A percentile compares a stretch with the other conserved stretches of the same genome.
Evolutionary conservation across 2,329 filamentous ascomycete species (phyloP).

Genomic region (Pseudopithomyces chartarum): DNA sequence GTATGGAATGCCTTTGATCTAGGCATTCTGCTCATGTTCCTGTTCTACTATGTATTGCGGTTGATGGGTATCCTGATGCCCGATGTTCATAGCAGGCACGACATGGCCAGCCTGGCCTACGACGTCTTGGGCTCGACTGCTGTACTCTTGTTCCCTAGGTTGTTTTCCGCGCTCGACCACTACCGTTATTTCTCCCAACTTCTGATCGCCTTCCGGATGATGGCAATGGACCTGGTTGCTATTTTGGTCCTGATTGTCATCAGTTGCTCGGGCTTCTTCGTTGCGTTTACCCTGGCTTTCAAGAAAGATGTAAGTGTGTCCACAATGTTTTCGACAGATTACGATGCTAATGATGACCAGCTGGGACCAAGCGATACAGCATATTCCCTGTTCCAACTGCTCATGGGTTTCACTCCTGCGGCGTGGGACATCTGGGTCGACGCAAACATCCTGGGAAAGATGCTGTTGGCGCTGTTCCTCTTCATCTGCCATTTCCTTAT

Average conservation of each 20-base stretch:
- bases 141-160: slow-evolving; percentile 83
- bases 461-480: slow-evolving; percentile 78
- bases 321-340: not conserved
- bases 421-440: slow-evolving; percentile 88
- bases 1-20: slow-evolving; percentile 98
- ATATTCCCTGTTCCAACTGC: slow-evolving; percentile 88
- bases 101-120: slow-evolving; percentile 83
- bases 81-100: slow-evolving; percentile 65
- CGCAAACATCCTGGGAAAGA: slow-evolving; percentile 79
- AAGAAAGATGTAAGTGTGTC: slow-evolving; percentile 64
- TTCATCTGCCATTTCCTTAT: slow-evolving; percentile 96
- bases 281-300: slow-evolving; percentile 87
- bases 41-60: slow-evolving; percentile 88
- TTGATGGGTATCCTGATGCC: slow-evolving; percentile 85
- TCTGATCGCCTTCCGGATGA: slow-evolving; percentile 89
- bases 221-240: slow-evolving; percentile 87
- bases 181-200: slow-evolving; percentile 96
- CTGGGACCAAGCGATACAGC: slow-evolving; percentile 69
- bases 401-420: slow-evolving; percentile 95
- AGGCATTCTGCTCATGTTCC: slow-evolving; percentile 82
- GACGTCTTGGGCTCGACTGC: slow-evolving; percentile 93
- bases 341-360: not conserved
- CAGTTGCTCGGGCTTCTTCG: slow-evolving; percentile 91
- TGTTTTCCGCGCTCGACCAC: slow-evolving; percentile 92
- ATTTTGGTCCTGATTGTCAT: slow-evolving; percentile 85